phyloP scores from a whole-genome alignment of 805 yeast species.

The Pichia pseudocactophila region DNA sequence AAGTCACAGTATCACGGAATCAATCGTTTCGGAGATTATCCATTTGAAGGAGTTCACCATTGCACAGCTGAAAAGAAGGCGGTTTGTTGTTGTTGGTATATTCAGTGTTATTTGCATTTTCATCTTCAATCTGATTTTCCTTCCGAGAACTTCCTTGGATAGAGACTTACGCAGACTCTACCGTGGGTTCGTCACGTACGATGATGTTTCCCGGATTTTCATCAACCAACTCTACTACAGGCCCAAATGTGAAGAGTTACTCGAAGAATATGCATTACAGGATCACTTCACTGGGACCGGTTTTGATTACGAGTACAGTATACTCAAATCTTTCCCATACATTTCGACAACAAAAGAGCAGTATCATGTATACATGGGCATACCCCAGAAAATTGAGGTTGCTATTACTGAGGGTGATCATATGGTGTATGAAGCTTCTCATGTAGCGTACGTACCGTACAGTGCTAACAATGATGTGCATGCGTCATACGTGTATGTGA shows the following conservation, averaged over 20 bases:
- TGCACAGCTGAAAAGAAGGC: slow-evolving; percentile 23
- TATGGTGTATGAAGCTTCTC: no score
- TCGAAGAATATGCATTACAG: slow-evolving; percentile 15
- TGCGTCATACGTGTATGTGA: slow-evolving; percentile 47
- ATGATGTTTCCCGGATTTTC: slow-evolving; percentile 61
- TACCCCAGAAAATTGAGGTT: slow-evolving; percentile 40
- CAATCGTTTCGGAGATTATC: slow-evolving; percentile 22
- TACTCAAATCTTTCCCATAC: slow-evolving; percentile 12
- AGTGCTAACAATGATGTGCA: slow-evolving; percentile 56
- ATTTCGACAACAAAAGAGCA: slow-evolving; percentile 41
- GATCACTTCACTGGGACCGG: slow-evolving; percentile 21
- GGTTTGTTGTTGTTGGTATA: slow-evolving; percentile 25
- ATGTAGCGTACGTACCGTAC: slow-evolving; percentile 31
- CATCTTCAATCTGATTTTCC: slow-evolving; percentile 56
- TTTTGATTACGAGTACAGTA: slow-evolving; percentile 12
- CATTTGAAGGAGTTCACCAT: slow-evolving; percentile 22
- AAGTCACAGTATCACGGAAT: slow-evolving; percentile 16
- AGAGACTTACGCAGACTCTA: slow-evolving; percentile 74
- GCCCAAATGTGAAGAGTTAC: slow-evolving; percentile 16
- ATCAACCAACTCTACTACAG: slow-evolving; percentile 22
- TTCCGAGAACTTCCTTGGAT: slow-evolving; percentile 77
- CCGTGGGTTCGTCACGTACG: slow-evolving; percentile 51
- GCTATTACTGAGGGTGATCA: slow-evolving; percentile 31
- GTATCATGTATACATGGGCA: slow-evolving; percentile 48
- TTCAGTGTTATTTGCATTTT: slow-evolving; percentile 40